Conservation (phyloP, 1,139 yeast species). For the Candida sp. region DNA sequence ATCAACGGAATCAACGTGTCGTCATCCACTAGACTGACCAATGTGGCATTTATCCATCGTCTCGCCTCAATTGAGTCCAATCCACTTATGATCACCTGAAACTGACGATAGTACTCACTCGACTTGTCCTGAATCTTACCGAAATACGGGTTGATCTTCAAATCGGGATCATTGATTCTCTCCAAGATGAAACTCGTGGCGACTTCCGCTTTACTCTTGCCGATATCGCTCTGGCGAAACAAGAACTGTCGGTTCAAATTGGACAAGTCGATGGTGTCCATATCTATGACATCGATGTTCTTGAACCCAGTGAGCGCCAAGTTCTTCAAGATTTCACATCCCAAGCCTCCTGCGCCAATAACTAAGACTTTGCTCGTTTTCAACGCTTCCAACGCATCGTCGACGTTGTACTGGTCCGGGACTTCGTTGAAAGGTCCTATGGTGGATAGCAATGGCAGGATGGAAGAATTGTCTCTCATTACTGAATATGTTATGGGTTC, state of each 20-base stretch:
- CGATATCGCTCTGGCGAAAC: conserved; percentile 75
- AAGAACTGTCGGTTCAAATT: conserved; percentile 91
- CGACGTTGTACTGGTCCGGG: conserved; percentile 35
- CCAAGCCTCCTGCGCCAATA: conserved; percentile 96
- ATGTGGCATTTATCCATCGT: conserved; percentile 85
- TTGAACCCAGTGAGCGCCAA: conserved; percentile 79
- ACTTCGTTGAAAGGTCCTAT: conserved; percentile 50
- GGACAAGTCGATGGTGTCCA: conserved; percentile 94
- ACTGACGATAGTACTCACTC: conserved; percentile 66
- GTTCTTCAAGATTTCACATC: conserved; percentile 91
- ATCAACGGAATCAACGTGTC: conserved; percentile 74
- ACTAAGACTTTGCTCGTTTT: conserved; percentile 46
- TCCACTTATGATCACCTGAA: conserved; percentile 83
- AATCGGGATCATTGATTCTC: conserved; percentile 45
- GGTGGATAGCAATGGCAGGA: conserved; percentile 25
- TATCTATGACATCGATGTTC: conserved; percentile 83
- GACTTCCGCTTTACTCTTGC: conserved; percentile 77
- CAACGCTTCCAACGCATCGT: conserved; percentile 31
- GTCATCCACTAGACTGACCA: conserved; percentile 64
- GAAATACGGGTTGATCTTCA: conserved; percentile 59
- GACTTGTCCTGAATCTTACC: conserved; percentile 77
- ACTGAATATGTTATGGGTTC: background rate
- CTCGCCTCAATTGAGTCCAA: conserved; percentile 91
- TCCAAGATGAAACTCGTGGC: conserved; percentile 68
- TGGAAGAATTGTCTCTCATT: conserved; percentile 19